A percentile compares a stretch with the other conserved stretches of the same genome.
These are phyloP conservation scores for Phytophthora uliginosa DNA, from an alignment of 352 stramenopile species.

Conservation along the genomic window DNA sequence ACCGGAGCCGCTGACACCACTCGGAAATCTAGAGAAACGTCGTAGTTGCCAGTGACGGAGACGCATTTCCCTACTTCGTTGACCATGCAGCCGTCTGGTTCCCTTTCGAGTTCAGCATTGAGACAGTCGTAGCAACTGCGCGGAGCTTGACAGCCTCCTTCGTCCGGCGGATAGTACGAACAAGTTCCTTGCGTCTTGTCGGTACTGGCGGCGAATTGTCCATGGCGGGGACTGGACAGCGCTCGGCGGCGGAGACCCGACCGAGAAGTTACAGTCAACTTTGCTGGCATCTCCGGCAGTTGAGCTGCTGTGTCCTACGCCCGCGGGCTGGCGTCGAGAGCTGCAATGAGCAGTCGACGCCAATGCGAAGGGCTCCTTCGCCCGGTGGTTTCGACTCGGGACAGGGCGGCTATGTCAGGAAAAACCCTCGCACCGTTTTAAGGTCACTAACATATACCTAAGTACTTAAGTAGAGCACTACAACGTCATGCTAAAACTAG, in stretches of 20 bases:
- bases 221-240: background rate
- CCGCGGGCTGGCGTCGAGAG: slow-evolving; percentile 5
- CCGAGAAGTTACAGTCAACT: slow-evolving; percentile 11
- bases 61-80: slow-evolving; percentile 36
- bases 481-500: slow-evolving; percentile 17
- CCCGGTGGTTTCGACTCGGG: slow-evolving; percentile 24
- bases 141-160: slow-evolving; percentile 32
- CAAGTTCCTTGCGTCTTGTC: slow-evolving; percentile 33
- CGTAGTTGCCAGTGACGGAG: slow-evolving; percentile 37
- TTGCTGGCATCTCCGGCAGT: slow-evolving; percentile 12
- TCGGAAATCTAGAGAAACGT: slow-evolving; percentile 37
- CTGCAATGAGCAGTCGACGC: slow-evolving; percentile 19
- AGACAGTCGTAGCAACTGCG: slow-evolving; percentile 57
- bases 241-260: slow-evolving; percentile 16
- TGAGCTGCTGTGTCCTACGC: slow-evolving; percentile 17
- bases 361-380: slow-evolving; percentile 13
- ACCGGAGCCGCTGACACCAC: slow-evolving; percentile 6
- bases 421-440: slow-evolving; percentile 14
- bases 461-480: background rate
- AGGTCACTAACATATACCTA: background rate
- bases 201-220: background rate
- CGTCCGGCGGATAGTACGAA: slow-evolving; percentile 41
- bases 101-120: slow-evolving; percentile 33
- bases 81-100: slow-evolving; percentile 43
- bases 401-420: slow-evolving; percentile 1